These are phyloP conservation scores for Durusdinium trenchii DNA, from an alignment of 73 alveolate species.

Conservation along the genomic window DNA sequence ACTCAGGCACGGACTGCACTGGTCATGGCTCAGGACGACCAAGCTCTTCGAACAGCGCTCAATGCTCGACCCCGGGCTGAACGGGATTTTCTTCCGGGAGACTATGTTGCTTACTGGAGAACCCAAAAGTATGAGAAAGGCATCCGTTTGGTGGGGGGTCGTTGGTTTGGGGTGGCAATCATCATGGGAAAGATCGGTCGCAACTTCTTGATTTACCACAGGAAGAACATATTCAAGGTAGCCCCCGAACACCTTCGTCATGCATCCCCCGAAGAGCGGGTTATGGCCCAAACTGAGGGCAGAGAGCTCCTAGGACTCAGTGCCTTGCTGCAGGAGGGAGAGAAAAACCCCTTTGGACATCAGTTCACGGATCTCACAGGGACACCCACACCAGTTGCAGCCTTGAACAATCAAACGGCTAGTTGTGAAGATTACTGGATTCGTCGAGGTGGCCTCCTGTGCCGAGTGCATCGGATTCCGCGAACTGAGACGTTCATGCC, in stretches of 20 bases:
- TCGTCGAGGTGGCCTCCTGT: not conserved
- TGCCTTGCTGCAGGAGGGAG: not conserved
- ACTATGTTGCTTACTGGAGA: slow-evolving; percentile 30
- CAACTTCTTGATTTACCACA: not conserved
- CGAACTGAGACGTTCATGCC: not conserved
- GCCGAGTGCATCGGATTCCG: not conserved
- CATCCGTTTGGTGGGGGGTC: not conserved
- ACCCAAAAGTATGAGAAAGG: slow-evolving; percentile 15
- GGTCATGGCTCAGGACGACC: slow-evolving; percentile 12
- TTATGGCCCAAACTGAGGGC: not conserved
- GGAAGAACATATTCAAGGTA: not conserved
- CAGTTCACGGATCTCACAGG: slow-evolving; percentile 22
- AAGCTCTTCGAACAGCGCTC: slow-evolving; percentile 5
- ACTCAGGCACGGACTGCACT: not conserved
- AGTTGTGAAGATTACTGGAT: not conserved
- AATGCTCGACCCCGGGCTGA: slow-evolving; percentile 21
- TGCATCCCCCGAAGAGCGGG: not conserved
- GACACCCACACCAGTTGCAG: not conserved
- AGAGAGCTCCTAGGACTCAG: slow-evolving; percentile 4
- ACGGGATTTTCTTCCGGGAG: slow-evolving; percentile 23
- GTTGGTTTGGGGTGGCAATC: slow-evolving; percentile 43
- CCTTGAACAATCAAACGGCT: not conserved
- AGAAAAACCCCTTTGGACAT: not conserved
- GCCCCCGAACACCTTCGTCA: slow-evolving; percentile 43
- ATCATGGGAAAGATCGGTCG: not conserved